Evolutionary conservation across 371 early-diverging fungal species (phyloP), one percentile per base, ranked within the genome.

Genomic region (Zopfochytrium polystomum): DNA sequence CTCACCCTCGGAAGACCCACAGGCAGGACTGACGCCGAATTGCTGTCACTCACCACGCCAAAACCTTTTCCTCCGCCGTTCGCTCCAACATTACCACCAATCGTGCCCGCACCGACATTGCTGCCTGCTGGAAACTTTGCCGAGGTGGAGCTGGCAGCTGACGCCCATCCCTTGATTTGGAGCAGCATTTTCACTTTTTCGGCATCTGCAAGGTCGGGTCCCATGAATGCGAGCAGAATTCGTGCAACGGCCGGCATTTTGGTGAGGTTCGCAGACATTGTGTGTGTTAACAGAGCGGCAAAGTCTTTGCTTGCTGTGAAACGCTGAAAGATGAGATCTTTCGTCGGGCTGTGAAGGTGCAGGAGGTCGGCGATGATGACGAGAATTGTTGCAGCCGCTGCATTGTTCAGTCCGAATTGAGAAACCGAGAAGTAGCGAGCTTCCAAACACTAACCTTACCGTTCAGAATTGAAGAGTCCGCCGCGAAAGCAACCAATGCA

Each of bases 141-240:
- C n/a, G n/a, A n/a, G n/a, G n/a, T n/a, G n/a, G n/a, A n/a, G n/a
- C n/a, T n/a, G n/a, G n/a, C n/a, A n/a, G n/a, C n/a, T n/a, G n/a
- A n/a, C n/a, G n/a, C n/a, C n/a, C n/a, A n/a, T n/a, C n/a, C n/a
- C n/a, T n/a, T n/a, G n/a, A n/a, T n/a, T n/a, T n/a, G n/a, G n/a
- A n/a, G n/a, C 11, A 65, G 43, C 2, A 59, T 25, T 20, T 66
- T 65, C 2, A 68, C 66, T 13, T 51, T 53, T 23, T 72, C 72
- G 4, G 45, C 27, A 27, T 72, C 72, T 3, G 55, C 34, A 13
- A 51, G 55, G 7, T 13, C 27, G 43, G 44, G 44, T 25, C 57
- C 47, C 9, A 67, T 50, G 42, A 60, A 66, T 18, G 60, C 48
- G 22, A 53, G 53, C n/a, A 71, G 6, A 35, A 71, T 64, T 4